Conservation (phyloP, 75 land plant species). For the Cupressus sempervirens region DNA sequence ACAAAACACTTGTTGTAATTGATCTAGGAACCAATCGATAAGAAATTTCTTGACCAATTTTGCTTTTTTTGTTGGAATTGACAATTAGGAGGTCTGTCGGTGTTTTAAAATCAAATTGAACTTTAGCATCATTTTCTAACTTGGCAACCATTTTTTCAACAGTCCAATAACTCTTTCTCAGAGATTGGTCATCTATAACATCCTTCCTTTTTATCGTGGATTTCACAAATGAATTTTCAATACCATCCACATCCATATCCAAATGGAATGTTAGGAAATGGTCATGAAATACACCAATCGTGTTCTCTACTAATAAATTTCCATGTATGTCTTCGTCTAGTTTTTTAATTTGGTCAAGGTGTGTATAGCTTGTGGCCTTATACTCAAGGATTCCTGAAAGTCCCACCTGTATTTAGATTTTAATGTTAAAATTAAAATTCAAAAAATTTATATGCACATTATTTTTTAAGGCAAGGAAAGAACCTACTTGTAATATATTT, state of each 20-base stretch:
- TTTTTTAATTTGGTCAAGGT: conserved; percentile 18
- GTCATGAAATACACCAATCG: conserved; percentile 53
- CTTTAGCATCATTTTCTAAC: conserved; percentile 40
- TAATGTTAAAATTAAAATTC: background rate
- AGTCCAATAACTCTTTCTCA: conserved; percentile 56
- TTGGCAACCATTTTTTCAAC: conserved; percentile 27
- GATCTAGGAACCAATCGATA: conserved; percentile 39
- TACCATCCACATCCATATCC: conserved; percentile 68
- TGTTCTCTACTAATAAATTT: conserved; percentile 46
- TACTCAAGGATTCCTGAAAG: conserved; percentile 44
- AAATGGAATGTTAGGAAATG: conserved; percentile 48
- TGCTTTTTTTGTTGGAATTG: conserved; percentile 53
- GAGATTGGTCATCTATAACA: conserved; percentile 8
- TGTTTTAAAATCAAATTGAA: conserved; percentile 10
- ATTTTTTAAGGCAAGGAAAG: background rate
- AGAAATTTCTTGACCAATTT: conserved; percentile 45
- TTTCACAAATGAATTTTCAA: conserved; percentile 50
- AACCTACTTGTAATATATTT: background rate
- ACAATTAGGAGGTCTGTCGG: conserved; percentile 33
- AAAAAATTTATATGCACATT: background rate
- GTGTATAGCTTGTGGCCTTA: conserved; percentile 26
- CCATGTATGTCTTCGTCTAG: conserved; percentile 20
- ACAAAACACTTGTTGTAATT: conserved; percentile 17
- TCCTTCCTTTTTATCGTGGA: conserved; percentile 21
- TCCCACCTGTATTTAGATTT: conserved; percentile 29